These are phyloP conservation scores for Solanum gandarillasii DNA, from an alignment of 257 asterid genomes.

Conservation along the genomic window DNA sequence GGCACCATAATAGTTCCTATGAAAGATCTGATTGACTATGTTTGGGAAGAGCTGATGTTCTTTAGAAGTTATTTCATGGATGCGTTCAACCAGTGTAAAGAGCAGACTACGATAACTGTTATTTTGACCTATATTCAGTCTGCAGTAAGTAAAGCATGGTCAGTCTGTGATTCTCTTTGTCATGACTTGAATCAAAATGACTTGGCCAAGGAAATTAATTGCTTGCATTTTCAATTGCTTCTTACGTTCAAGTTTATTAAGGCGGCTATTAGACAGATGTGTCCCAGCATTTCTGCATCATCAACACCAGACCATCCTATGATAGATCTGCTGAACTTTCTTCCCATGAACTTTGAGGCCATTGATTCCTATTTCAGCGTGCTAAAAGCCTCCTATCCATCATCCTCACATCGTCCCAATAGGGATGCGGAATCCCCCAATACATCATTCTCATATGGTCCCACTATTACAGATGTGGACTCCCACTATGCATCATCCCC, in stretches of 20 bases:
- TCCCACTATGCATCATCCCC: neutral
- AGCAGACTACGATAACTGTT: neutral
- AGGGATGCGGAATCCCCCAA: neutral
- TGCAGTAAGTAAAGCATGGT: neutral
- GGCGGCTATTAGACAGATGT: neutral
- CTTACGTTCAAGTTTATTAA: neutral
- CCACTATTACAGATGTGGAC: neutral
- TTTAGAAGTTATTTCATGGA: neutral
- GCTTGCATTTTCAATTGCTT: neutral
- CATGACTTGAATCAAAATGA: neutral
- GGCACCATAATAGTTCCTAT: neutral
- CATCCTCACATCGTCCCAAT: neutral
- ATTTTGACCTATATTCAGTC: neutral
- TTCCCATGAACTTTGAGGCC: neutral
- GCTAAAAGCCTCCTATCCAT: neutral
- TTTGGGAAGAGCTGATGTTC: neutral
- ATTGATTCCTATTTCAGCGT: neutral
- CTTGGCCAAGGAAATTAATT: neutral
- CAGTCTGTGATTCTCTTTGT: neutral
- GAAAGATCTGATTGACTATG: neutral
- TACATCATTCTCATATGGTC: neutral
- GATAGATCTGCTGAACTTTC: neutral
- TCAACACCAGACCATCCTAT: neutral
- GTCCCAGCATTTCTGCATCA: neutral
- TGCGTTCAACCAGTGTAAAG: neutral